Evolutionary conservation across 257 asterid species (phyloP), one percentile per base, ranked within the genome.

Genomic region (Vinca minor): DNA sequence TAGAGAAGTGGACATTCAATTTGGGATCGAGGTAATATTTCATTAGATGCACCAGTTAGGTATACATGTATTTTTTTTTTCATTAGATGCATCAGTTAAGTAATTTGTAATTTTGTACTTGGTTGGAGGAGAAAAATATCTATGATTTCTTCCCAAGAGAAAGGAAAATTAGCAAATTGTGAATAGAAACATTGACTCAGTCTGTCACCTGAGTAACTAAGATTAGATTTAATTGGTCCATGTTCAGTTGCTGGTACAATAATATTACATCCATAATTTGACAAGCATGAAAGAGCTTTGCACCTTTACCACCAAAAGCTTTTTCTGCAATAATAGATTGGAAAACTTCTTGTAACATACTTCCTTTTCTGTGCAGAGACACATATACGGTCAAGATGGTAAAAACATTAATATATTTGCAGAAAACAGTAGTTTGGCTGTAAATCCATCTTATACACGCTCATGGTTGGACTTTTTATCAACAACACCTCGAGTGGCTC

Each of bases 401-500:
- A 87, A 78, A 74, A 78, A 64, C 61, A 74, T 81, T 15, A 75
- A 82, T 50, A 75, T 93, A 74, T 93, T 93, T 76, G 85, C 99
- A 46, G 95, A 85, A 72, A 69, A 71, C 50, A 83, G 95, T 82
- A 87, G 92, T 70, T 85, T 89, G 76, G 87, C 97, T 20, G 76
- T 87, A 67, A 93, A 84, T 77, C 95, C 95, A 71, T 85, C 81
- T 66, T 85, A 93, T 57, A 74, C 87, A 59, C 85, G 78, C 35
- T 84, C 96, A 1, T 93, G 99, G 99, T 75, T 87, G 65, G 79
- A 82, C 71, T 86, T 81, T 74, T 75, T 93, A 77, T 89, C 97
- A 5, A 79, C 86, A 64, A 84, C 96, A 29, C 95, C 99, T 62
- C 82, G 96, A 63, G 88, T 84, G 67, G 94, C 94, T 28, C 95